A percentile compares a stretch with the other conserved stretches of the same genome.
Conservation (phyloP, 1,284 basidiomycete genomes). For the Papiliotrema fonsecae region DNA sequence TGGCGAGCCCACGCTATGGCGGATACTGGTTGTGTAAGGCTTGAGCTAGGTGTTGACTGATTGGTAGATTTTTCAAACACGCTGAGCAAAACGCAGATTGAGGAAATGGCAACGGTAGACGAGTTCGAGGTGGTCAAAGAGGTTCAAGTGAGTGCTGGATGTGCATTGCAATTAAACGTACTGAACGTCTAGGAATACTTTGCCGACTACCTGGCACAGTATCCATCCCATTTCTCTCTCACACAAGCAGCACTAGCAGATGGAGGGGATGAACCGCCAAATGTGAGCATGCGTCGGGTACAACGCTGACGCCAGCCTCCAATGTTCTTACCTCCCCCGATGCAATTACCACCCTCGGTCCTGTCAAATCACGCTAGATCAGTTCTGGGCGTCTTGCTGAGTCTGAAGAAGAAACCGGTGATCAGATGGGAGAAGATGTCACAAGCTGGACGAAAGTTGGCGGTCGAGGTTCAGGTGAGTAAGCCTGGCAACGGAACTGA, state of each 20-base stretch:
- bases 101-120: constrained; percentile 88
- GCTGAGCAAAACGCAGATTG: constrained; percentile 83
- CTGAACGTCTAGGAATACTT: constrained; percentile 74
- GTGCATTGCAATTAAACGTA: neutral
- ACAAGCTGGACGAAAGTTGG: constrained; percentile 82
- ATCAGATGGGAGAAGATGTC: constrained; percentile 96
- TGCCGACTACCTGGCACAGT: constrained; percentile 84
- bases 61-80: constrained; percentile 86
- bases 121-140: constrained; percentile 95
- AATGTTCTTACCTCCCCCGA: constrained; percentile 55
- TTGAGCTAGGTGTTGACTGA: constrained; percentile 37
- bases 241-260: constrained; percentile 56
- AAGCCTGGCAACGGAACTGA: neutral
- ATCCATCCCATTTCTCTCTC: constrained; percentile 83
- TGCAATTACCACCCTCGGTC: constrained; percentile 56
- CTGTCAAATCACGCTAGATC: constrained; percentile 75
- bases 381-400: constrained; percentile 81
- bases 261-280: constrained; percentile 45
- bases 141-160: constrained; percentile 65
- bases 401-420: constrained; percentile 87
- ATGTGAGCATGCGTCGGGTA: constrained; percentile 26
- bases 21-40: constrained; percentile 97
- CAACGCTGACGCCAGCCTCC: constrained; percentile 35
- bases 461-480: constrained; percentile 72
- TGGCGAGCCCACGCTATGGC: constrained; percentile 86